phyloP scores from a whole-genome alignment of 2,329 filamentous ascomycete genomes.

The Chlorencoelia australis region DNA sequence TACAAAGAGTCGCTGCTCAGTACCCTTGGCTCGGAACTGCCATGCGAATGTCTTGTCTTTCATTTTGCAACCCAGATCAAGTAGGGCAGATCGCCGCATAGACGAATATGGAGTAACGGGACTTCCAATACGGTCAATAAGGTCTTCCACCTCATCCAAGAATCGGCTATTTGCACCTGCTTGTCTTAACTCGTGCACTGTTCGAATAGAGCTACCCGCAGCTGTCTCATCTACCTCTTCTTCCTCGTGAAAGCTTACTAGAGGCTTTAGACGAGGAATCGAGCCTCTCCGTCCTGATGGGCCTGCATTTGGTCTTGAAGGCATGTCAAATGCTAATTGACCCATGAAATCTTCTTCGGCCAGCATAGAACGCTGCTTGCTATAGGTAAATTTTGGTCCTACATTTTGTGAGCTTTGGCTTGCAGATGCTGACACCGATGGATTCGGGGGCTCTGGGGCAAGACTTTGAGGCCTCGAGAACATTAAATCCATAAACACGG shows the following conservation, averaged over 20 bases:
- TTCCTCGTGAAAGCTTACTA: conserved; percentile 23
- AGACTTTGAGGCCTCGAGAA: conserved; percentile 13
- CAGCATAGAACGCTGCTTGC: conserved; percentile 27
- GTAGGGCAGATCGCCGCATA: conserved; percentile 45
- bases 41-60: conserved; percentile 52
- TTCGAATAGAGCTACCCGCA: conserved; percentile 39
- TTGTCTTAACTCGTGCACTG: conserved; percentile 55
- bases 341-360: conserved; percentile 25
- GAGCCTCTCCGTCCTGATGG: conserved; percentile 18
- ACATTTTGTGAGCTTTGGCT: conserved; percentile 22
- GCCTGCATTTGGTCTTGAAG: conserved; percentile 11
- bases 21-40: conserved; percentile 65
- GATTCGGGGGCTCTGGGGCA: conserved; percentile 5
- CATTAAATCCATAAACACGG: not conserved
- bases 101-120: conserved; percentile 38
- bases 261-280: conserved; percentile 18
- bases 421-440: conserved; percentile 6
- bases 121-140: conserved; percentile 48
- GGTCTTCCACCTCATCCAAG: conserved; percentile 54
- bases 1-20: conserved; percentile 58
- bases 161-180: conserved; percentile 58
- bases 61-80: conserved; percentile 50
- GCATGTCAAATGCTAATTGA: conserved; percentile 23
- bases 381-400: conserved; percentile 27
- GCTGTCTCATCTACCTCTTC: conserved; percentile 21